Conservation (phyloP, 2,329 filamentous ascomycete species). For the Alternaria sp. region DNA sequence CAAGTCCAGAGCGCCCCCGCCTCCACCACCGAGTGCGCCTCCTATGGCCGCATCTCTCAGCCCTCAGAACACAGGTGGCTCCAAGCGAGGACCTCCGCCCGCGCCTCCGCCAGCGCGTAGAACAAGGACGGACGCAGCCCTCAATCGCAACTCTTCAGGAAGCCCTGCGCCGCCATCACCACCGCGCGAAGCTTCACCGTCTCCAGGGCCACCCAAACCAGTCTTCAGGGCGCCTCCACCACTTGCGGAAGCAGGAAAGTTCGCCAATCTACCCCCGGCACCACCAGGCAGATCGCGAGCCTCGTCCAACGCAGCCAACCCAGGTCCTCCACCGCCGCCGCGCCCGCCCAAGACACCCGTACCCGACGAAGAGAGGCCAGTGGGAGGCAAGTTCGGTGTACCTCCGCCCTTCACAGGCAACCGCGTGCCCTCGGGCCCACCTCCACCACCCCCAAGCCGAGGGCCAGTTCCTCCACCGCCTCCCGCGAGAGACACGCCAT, state of each 20-base stretch:
- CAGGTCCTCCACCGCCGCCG: slow-evolving; percentile 71
- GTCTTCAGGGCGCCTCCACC: slow-evolving; percentile 87
- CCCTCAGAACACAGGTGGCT: slow-evolving; percentile 67
- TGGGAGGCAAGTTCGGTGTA: slow-evolving; percentile 70
- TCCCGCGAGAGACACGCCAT: slow-evolving; percentile 50
- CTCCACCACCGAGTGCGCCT: slow-evolving; percentile 61
- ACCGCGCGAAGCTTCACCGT: slow-evolving; percentile 75
- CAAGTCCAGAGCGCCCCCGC: slow-evolving; percentile 65
- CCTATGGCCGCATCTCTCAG: slow-evolving; percentile 56
- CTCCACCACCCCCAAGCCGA: slow-evolving; percentile 77
- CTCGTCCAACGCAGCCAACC: slow-evolving; percentile 56
- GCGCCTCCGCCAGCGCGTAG: slow-evolving; percentile 62
- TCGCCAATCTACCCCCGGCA: slow-evolving; percentile 61
- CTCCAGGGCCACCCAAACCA: slow-evolving; percentile 63
- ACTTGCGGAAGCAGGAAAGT: slow-evolving; percentile 87
- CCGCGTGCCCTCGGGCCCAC: slow-evolving; percentile 65
- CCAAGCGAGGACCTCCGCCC: slow-evolving; percentile 67
- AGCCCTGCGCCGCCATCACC: slow-evolving; percentile 66
- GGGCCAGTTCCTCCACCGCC: slow-evolving; percentile 67
- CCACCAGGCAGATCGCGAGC: slow-evolving; percentile 58
- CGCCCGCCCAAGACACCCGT: slow-evolving; percentile 61
- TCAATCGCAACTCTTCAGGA: slow-evolving; percentile 54
- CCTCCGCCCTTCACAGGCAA: slow-evolving; percentile 80
- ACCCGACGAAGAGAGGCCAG: slow-evolving; percentile 65
- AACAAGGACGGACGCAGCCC: slow-evolving; percentile 49